phyloP scores from a whole-genome alignment of 768 basidiomycete species.

The Melanogaster broomeanus region DNA sequence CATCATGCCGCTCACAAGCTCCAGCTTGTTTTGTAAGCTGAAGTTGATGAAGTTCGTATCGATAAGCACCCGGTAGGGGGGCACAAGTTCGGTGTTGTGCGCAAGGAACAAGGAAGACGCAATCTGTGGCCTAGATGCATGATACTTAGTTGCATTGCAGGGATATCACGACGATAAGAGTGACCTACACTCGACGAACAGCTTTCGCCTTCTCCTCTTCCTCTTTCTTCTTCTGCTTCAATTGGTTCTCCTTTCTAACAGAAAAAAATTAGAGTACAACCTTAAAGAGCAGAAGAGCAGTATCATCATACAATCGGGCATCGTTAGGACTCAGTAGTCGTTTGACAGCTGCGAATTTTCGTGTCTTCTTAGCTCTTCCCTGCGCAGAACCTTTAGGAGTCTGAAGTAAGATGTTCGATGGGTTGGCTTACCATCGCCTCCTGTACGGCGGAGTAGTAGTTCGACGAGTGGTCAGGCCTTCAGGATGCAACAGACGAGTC shows the following conservation, averaged over 20 bases:
- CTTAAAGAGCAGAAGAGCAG: neutral
- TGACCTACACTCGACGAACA: conserved; percentile 74
- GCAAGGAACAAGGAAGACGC: conserved; percentile 93
- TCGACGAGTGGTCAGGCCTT: no score
- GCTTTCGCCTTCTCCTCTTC: conserved; percentile 78
- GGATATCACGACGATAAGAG: neutral
- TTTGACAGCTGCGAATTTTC: conserved; percentile 94
- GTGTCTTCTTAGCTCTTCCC: conserved; percentile 91
- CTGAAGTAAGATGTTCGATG: neutral
- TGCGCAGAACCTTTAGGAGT: conserved; percentile 27
- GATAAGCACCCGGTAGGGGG: conserved; percentile 95
- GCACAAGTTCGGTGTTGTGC: conserved; percentile 94
- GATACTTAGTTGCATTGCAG: neutral
- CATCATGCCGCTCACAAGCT: conserved; percentile 98
- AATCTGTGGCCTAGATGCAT: conserved; percentile 63
- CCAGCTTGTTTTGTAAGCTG: conserved; percentile 95
- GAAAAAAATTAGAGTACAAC: conserved; percentile 4
- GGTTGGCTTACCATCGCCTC: conserved; percentile 19
- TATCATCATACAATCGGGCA: conserved; percentile 77
- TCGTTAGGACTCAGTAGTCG: conserved; percentile 93
- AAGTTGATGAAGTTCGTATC: conserved; percentile 99
- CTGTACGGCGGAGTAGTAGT: neutral
- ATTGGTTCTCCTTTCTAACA: conserved; percentile 87
- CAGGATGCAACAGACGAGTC: no score
- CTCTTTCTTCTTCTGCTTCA: conserved; percentile 86